phyloP scores from a whole-genome alignment of 306 rosid genomes.

The Bauhinia variegata region DNA sequence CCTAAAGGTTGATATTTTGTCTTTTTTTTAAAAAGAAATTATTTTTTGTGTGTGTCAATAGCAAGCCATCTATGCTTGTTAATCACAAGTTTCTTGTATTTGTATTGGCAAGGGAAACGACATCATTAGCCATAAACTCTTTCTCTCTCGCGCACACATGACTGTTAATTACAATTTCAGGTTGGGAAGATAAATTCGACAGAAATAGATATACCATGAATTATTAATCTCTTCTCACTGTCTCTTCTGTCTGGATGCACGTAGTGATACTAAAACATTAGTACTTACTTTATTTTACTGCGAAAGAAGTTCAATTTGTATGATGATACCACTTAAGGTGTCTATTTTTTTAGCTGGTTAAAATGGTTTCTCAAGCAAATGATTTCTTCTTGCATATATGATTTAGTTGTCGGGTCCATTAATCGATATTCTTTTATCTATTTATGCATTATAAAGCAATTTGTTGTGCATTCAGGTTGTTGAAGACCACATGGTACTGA shows the following conservation, averaged over 20 bases:
- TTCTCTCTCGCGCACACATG: slow-evolving; percentile 8
- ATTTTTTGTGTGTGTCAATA: neutral
- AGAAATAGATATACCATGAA: slow-evolving; percentile 15
- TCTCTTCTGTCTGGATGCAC: no score
- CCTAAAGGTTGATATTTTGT: neutral
- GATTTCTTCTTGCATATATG: neutral
- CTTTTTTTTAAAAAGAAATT: no score
- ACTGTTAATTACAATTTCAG: slow-evolving; percentile 42
- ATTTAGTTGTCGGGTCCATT: slow-evolving; percentile 18
- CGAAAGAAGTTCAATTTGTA: no score
- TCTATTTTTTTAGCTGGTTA: no score
- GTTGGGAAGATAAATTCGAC: slow-evolving; percentile 77
- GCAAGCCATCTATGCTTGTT: neutral
- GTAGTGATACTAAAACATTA: no score
- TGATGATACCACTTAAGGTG: no score
- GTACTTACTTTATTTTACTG: no score
- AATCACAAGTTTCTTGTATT: neutral
- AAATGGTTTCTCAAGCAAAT: no score
- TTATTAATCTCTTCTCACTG: neutral
- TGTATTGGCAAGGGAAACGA: neutral
- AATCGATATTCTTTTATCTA: slow-evolving; percentile 1
- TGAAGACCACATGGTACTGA: slow-evolving; percentile 96
- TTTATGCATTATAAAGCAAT: slow-evolving; percentile 20
- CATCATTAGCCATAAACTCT: slow-evolving; percentile 1
- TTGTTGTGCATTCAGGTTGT: slow-evolving; percentile 59